phyloP scores from a whole-genome alignment of 129 eudicot species.

The Ambrosia trifida region DNA sequence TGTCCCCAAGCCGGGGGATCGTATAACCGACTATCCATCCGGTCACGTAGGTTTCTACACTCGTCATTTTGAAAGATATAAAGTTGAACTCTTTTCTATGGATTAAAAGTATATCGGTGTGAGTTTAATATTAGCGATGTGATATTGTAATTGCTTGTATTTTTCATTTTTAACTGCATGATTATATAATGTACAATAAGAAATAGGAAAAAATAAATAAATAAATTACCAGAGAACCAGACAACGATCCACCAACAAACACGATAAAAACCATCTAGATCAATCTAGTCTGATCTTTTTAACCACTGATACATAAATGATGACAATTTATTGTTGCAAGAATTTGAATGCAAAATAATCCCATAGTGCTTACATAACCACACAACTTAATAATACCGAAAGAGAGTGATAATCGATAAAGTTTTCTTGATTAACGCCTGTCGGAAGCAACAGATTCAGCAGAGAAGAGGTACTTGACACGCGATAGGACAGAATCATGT shows the following conservation, averaged over 20 bases:
- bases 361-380: conserved; percentile 18
- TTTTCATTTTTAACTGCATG: no score
- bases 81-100: no score
- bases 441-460: conserved; percentile 77
- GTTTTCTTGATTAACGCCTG: conserved; percentile 49
- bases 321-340: conserved; percentile 33
- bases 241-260: no score
- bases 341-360: conserved; percentile 28
- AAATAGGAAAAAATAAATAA: background rate
- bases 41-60: no score
- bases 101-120: no score
- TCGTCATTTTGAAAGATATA: no score
- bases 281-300: conserved; percentile 23
- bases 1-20: no score
- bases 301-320: conserved; percentile 18
- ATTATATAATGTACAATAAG: no score
- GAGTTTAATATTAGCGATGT: no score
- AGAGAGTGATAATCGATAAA: background rate
- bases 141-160: no score
- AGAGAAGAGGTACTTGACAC: conserved; percentile 88
- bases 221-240: background rate
- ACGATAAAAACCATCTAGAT: background rate
- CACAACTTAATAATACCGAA: conserved; percentile 15
- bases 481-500: conserved; percentile 91
- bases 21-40: no score